A percentile compares a stretch with the other conserved stretches of the same genome.
phyloP scores from a whole-genome alignment of 345 rosid genomes.

The Cardamine chenopodiifolia region DNA sequence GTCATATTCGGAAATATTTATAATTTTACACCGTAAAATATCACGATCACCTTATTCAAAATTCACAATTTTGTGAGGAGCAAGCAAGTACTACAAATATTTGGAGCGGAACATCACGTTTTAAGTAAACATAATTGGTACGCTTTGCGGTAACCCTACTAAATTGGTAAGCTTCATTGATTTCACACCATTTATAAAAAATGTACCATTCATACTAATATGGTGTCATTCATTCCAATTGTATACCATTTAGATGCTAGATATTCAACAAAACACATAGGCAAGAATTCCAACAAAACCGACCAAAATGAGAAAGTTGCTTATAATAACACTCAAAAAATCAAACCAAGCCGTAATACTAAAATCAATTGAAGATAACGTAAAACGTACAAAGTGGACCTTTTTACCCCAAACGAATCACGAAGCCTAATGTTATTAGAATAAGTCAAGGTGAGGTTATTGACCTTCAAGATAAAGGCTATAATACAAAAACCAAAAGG shows the following conservation, averaged over 20 bases:
- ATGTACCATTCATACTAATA: neutral
- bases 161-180: neutral
- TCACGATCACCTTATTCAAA: neutral
- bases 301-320: constrained; percentile 30
- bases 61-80: neutral
- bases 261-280: constrained; percentile 33
- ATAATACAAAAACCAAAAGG: too few species aligned
- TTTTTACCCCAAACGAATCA: neutral
- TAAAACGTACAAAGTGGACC: constrained; percentile 40
- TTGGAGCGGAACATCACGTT: neutral
- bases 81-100: neutral
- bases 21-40: neutral
- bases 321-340: neutral
- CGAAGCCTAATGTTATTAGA: constrained; percentile 12
- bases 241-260: neutral
- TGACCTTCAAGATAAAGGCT: constrained; percentile 27
- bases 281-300: constrained; percentile 29
- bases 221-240: constrained; percentile 4
- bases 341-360: constrained; percentile 38
- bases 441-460: constrained; percentile 36
- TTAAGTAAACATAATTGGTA: neutral
- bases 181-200: constrained; percentile 15
- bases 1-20: neutral
- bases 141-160: neutral
- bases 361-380: constrained; percentile 19